phyloP scores from a whole-genome alignment of 176 grass and related monocot genomes.

The Hordeum vulgare region DNA sequence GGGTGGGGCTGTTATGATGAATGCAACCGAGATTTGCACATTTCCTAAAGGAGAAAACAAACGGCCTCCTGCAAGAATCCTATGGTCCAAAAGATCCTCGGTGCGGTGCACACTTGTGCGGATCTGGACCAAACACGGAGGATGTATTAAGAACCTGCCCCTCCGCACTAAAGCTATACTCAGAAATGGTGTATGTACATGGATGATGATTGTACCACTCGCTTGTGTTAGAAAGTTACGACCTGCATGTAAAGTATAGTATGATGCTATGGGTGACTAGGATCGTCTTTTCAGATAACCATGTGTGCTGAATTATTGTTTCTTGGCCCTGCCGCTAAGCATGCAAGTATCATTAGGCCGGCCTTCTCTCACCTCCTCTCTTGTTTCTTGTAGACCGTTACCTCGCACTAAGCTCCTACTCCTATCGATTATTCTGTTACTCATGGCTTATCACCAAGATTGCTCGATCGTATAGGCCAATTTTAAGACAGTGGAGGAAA shows the following conservation, averaged over 20 bases:
- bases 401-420: no score
- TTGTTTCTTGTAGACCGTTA: background rate
- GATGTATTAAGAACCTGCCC: background rate
- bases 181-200: background rate
- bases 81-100: background rate
- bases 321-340: slow-evolving; percentile 43
- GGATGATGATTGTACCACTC: background rate
- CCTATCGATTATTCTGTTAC: no score
- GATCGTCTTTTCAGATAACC: slow-evolving; percentile 17
- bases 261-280: slow-evolving; percentile 22
- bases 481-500: no score
- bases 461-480: no score
- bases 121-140: background rate
- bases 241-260: background rate
- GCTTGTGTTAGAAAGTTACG: background rate
- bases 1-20: background rate
- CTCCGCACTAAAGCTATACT: background rate
- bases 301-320: slow-evolving; percentile 38
- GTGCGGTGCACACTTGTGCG: background rate
- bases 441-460: no score
- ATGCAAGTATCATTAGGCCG: slow-evolving; percentile 26
- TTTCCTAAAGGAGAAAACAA: background rate
- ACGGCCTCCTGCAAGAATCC: background rate
- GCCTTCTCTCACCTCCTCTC: background rate
- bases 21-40: background rate